A percentile compares a stretch with the other conserved stretches of the same genome.
Conservation (phyloP, 1,139 yeast genomes). For the Nematodospora anomalae region DNA sequence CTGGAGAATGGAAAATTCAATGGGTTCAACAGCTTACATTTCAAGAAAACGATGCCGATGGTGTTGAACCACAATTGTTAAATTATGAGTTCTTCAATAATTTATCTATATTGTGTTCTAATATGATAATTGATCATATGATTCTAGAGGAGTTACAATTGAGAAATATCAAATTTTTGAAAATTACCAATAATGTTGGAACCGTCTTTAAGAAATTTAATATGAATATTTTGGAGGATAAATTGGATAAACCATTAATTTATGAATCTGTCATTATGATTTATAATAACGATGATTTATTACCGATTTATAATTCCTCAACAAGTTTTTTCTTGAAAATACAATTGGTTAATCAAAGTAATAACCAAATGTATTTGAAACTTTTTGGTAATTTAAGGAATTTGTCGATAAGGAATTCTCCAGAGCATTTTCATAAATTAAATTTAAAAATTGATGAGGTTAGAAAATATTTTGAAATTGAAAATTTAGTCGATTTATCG, state of each 20-base stretch:
- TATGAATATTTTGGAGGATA: slow-evolving; percentile 9
- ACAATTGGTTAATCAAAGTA: slow-evolving; percentile 24
- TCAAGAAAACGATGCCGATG: slow-evolving; percentile 13
- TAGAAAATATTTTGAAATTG: slow-evolving; percentile 29
- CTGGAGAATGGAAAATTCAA: slow-evolving; percentile 64
- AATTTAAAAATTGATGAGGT: slow-evolving; percentile 23
- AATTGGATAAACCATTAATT: slow-evolving; percentile 12
- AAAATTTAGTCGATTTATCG: slow-evolving; percentile 27
- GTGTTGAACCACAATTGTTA: slow-evolving; percentile 20
- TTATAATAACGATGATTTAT: slow-evolving; percentile 29
- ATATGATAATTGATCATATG: slow-evolving; percentile 62
- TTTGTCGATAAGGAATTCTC: slow-evolving; percentile 16
- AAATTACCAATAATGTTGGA: slow-evolving; percentile 16
- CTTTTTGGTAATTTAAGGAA: slow-evolving; percentile 35
- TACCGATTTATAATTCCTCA: slow-evolving; percentile 39
- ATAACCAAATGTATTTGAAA: slow-evolving; percentile 28
- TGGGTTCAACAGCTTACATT: slow-evolving; percentile 40
- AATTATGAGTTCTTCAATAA: slow-evolving; percentile 51
- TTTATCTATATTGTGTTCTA: slow-evolving; percentile 54
- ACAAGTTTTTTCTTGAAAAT: slow-evolving; percentile 37
- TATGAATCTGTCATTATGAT: slow-evolving; percentile 36
- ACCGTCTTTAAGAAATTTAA: slow-evolving; percentile 15
- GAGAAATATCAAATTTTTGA: slow-evolving; percentile 39
- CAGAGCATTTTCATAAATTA: slow-evolving; percentile 20
- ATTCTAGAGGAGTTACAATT: slow-evolving; percentile 57